Evolutionary conservation across 305 asterid genomes (phyloP).

Genomic region (Fraxinus nigra): DNA sequence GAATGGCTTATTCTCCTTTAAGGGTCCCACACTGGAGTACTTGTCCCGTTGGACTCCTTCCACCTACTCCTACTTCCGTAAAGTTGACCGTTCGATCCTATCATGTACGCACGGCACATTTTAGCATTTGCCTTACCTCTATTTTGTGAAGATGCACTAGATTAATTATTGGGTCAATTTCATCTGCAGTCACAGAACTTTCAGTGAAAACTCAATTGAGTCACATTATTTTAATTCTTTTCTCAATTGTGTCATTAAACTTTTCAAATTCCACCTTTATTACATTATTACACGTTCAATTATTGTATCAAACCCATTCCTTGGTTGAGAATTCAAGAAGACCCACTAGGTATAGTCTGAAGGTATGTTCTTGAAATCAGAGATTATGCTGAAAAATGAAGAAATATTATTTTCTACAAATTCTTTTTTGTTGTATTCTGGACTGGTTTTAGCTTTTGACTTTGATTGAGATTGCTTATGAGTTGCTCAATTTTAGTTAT

Average conservation of each 20-base stretch:
- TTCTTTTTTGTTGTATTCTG: not conserved
- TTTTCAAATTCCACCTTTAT: not conserved
- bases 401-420: not conserved
- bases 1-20: not conserved
- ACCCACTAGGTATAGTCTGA: not conserved
- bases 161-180: not conserved
- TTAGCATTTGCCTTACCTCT: conserved; percentile 6
- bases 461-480: not conserved
- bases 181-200: not conserved
- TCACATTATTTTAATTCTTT: too few relatives aligned
- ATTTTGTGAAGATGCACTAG: not conserved
- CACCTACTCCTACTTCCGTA: not conserved
- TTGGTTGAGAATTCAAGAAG: conserved; percentile 7
- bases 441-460: not conserved
- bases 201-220: not conserved
- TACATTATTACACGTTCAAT: not conserved
- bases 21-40: not conserved
- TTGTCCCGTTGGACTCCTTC: not conserved
- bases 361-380: conserved; percentile 4
- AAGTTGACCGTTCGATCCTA: conserved; percentile 8
- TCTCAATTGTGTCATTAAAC: not conserved
- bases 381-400: not conserved
- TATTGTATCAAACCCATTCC: not conserved
- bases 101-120: not conserved
- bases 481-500: not conserved